phyloP scores from a whole-genome alignment of 495 filamentous ascomycete genomes.

The Penicillium ucsense region DNA sequence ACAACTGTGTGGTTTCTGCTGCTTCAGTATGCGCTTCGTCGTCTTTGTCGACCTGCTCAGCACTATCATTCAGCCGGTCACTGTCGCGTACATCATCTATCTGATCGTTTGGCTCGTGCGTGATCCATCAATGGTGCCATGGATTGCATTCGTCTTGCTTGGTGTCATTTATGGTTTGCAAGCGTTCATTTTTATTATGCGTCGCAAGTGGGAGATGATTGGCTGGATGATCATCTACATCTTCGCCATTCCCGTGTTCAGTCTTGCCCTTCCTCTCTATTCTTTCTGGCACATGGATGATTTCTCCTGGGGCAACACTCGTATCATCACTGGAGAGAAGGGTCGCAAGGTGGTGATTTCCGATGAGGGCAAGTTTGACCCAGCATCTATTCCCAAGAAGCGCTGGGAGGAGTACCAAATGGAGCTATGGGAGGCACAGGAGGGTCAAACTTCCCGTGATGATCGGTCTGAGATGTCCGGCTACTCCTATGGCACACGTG shows the following conservation, averaged over 20 bases:
- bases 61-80: slow-evolving; percentile 87
- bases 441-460: slow-evolving; percentile 61
- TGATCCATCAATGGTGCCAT: slow-evolving; percentile 54
- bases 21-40: slow-evolving; percentile 98
- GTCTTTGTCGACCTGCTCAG: slow-evolving; percentile 91
- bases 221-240: slow-evolving; percentile 99
- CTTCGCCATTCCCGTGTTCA: slow-evolving; percentile 83
- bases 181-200: slow-evolving; percentile 91
- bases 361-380: slow-evolving; percentile 98
- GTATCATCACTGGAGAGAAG: slow-evolving; percentile 93
- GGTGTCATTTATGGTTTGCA: slow-evolving; percentile 94
- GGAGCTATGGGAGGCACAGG: slow-evolving; percentile 72
- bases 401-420: slow-evolving; percentile 98
- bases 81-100: slow-evolving; percentile 84
- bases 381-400: slow-evolving; percentile 84
- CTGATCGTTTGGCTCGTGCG: slow-evolving; percentile 64
- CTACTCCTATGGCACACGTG: slow-evolving; percentile 83
- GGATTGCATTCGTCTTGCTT: slow-evolving; percentile 80
- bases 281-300: slow-evolving; percentile 99
- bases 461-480: slow-evolving; percentile 90
- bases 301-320: slow-evolving; percentile 97
- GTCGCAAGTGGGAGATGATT: slow-evolving; percentile 98
- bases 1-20: slow-evolving; percentile 98
- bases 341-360: slow-evolving; percentile 88
- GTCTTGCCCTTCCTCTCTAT: slow-evolving; percentile 84